Base-by-base conservation (phyloP, 208 protist genomes). In the Leishmania aethiopica region DNA sequence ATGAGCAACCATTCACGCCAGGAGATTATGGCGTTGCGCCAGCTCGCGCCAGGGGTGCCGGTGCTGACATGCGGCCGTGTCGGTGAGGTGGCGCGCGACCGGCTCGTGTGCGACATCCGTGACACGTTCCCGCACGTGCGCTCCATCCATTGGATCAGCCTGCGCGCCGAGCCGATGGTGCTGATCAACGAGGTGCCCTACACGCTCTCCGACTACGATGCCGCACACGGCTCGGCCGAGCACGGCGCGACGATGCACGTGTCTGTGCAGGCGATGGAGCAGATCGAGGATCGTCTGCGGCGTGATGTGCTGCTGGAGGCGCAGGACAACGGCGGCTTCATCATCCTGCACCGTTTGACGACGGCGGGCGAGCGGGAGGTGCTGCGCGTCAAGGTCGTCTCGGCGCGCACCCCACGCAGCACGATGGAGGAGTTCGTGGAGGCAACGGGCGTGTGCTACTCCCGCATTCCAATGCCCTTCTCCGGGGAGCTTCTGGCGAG, bases 141-240 rank as follows among this genome's bases (percentile, higher is more conserved):
- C 40, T 84, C 85, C 42, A 84, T 97, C 51, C 86, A 93, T 75
- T 97, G 94, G 94, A 77, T 97, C 37, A 96, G 90, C 86, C 87
- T 97, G 69, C 89, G 94, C 25, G 92, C 94, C 11, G 94, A 97
- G 87, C 92, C 94, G 51, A 96, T 96, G 90, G 90, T 97, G 45
- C 81, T 93, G 64, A 92, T 97, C 79, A 97, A 97, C 85, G 91
- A 93, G 60, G 78, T 93, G 1, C 85, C 86, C 86, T 97, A 95
- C 88, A 95, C 91, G 53, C 88, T 97, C 35, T 76, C 87, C 25
- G 94, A 97, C 82, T 94, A 93, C 85, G 91, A 91, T 83, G 76
- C 82, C 42, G 57, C 83, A 3, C 75, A 77, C 2, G 81, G 77
- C 35, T 78, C 71, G 8, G 75, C 81, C 5, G 75, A 79, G 79